Percentiles rank a stretch among this genome's conserved stretches.
phyloP scores from a whole-genome alignment of 768 basidiomycete genomes.

The Rubroboletus satanas region DNA sequence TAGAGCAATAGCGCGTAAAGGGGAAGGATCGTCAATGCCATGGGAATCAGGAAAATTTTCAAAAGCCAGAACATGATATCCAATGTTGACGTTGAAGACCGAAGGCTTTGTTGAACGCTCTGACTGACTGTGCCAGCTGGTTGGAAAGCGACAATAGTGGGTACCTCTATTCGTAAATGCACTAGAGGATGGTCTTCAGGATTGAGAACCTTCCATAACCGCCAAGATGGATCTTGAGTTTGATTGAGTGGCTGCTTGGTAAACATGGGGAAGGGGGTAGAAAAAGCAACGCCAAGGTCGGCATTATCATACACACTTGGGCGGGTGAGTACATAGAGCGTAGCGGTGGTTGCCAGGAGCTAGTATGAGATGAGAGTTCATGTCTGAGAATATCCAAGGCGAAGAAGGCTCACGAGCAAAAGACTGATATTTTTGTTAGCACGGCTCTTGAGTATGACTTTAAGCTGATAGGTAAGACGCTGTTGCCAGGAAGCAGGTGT shows the following conservation, averaged over 20 bases:
- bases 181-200: conserved; percentile 61
- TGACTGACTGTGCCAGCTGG: conserved; percentile 34
- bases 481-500: conserved; percentile 33
- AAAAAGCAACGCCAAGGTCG: conserved; percentile 16
- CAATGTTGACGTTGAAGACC: conserved; percentile 46
- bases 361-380: conserved; percentile 27
- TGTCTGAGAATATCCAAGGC: neutral
- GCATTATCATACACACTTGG: conserved; percentile 37
- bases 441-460: conserved; percentile 57
- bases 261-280: conserved; percentile 32
- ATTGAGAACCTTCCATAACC: conserved; percentile 76
- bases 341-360: conserved; percentile 74
- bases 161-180: conserved; percentile 78
- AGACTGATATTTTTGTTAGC: conserved; percentile 77
- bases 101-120: conserved; percentile 33
- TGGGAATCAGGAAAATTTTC: conserved; percentile 83
- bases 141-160: conserved; percentile 67
- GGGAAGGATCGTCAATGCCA: conserved; percentile 66
- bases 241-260: conserved; percentile 29
- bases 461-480: conserved; percentile 17
- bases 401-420: conserved; percentile 54
- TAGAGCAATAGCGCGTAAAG: conserved; percentile 80
- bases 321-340: conserved; percentile 70
- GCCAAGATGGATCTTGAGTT: conserved; percentile 50
- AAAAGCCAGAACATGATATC: conserved; percentile 67